Evolutionary conservation across 306 rosid genomes (phyloP).

Genomic region (Cucumis melo): DNA sequence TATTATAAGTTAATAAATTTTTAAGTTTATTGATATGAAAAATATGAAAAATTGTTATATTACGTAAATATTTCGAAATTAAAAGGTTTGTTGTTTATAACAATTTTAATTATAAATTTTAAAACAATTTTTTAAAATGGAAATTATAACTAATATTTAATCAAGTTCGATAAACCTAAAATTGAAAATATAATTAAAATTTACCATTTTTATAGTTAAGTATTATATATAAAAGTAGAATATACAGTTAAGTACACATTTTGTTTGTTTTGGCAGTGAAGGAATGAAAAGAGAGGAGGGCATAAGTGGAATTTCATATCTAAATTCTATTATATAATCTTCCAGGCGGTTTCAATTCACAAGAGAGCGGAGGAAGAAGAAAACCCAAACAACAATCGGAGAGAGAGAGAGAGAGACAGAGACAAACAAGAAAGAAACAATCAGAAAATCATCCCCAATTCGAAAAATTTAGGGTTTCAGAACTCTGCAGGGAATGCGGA

Average conservation of each 20-base stretch:
- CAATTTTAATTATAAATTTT: too few species aligned
- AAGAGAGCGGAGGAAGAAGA: not conserved
- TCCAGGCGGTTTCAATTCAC: not conserved
- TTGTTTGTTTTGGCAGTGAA: not conserved
- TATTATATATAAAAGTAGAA: not conserved
- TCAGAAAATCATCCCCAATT: not conserved
- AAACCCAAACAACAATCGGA: not conserved
- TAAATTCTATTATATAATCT: not conserved
- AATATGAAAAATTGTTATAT: too few species aligned
- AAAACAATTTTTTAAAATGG: too few species aligned
- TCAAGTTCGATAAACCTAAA: too few species aligned
- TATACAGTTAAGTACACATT: not conserved
- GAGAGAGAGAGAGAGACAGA: too few species aligned
- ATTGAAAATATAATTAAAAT: too few species aligned
- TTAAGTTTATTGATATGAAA: too few species aligned
- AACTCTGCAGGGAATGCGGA: slow-evolving; percentile 61
- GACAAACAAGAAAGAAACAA: not conserved
- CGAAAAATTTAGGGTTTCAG: not conserved
- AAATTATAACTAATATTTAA: too few species aligned
- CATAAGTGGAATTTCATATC: not conserved
- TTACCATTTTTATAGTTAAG: too few species aligned
- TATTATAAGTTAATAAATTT: too few species aligned
- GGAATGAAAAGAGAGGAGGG: not conserved
- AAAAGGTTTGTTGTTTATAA: too few species aligned
- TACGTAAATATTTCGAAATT: too few species aligned